Evolutionary conservation across 2,329 filamentous ascomycete genomes (phyloP), one percentile per base, ranked within the genome.

Genomic region (Botrytis pseudocinerea): DNA sequence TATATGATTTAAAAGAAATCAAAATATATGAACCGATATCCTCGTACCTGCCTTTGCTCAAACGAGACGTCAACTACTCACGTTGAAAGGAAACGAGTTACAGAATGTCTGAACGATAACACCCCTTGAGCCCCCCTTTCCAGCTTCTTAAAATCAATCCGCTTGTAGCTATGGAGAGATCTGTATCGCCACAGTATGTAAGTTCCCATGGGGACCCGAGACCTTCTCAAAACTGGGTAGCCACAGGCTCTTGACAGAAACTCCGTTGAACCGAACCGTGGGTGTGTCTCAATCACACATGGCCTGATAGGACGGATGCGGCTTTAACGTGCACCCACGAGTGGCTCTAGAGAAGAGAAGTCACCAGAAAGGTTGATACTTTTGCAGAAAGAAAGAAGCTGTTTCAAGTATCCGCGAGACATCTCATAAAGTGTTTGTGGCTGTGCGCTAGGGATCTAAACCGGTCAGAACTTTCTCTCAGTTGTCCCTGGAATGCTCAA

Each of bases 371-470:
- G n/a, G 32, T 68, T 42, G 48, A 68, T 20, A n/a, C 57, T 32
- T 16, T 42, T 42, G 38, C 14, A n/a, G 32, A 4, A 28, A 68
- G n/a, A 42, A 42, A 68, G n/a, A 28, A 22, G 9, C 16, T 42
- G 65, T 57, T 68, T 57, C 48, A 57, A 42, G 25, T 57, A 54
- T 57, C 65, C n/a, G n/a, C 22, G 54, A 57, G 65, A 68, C 65
- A 68, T 57, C 64, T 68, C 18, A 40, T 65, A 35, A 65, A 35
- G 12, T 38, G 59, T 25, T 40, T 54, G 48, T 38, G 35, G 32
- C 22, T 32, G 32, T 46, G 5, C 46, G 22, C 25, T 7, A 38
- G 32, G 48, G 28, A 51, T 51, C 44, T 51, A 66, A 32, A 57
- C 48, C 25, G 32, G 28, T 57, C 25, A 57, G 48, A 57, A 68